A percentile compares a stretch with the other conserved stretches of the same genome.
Evolutionary conservation across 148 eudicot genomes (phyloP).

Genomic region (Camellia sinensis): DNA sequence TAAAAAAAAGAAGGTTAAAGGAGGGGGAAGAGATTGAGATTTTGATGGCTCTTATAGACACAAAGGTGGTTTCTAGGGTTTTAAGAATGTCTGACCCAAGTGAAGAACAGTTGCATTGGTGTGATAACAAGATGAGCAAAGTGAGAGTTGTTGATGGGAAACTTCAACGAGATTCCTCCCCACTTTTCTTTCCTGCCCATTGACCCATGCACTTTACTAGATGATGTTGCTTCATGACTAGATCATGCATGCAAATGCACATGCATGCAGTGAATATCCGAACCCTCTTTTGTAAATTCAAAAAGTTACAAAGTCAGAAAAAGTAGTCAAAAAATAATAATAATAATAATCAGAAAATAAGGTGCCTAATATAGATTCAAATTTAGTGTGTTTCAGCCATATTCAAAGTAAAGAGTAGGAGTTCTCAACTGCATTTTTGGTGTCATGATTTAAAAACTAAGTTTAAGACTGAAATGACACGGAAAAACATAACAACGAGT

Average conservation of each 20-base stretch:
- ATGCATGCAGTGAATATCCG: slow-evolving; percentile 43
- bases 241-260: slow-evolving; percentile 32
- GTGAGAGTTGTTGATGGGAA: slow-evolving; percentile 57
- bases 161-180: slow-evolving; percentile 78
- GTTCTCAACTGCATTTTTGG: too few species aligned
- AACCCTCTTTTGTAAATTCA: not conserved
- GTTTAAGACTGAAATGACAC: too few species aligned
- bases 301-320: too few species aligned
- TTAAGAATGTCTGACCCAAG: slow-evolving; percentile 67
- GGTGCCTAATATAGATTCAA: too few species aligned
- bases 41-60: slow-evolving; percentile 74
- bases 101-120: slow-evolving; percentile 81
- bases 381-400: too few species aligned
- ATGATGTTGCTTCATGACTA: slow-evolving; percentile 42
- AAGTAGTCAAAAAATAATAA: too few species aligned
- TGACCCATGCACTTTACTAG: slow-evolving; percentile 26
- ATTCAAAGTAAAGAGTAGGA: too few species aligned
- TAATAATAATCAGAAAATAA: too few species aligned
- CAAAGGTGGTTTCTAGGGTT: slow-evolving; percentile 82
- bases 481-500: too few species aligned
- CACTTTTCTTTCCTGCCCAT: slow-evolving; percentile 90
- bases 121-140: slow-evolving; percentile 85
- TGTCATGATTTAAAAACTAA: too few species aligned
- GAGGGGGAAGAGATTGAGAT: slow-evolving; percentile 67
- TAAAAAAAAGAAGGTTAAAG: slow-evolving; percentile 45